Evolutionary conservation across 148 eudicot genomes (phyloP).

Genomic region (Silene uniflora): DNA sequence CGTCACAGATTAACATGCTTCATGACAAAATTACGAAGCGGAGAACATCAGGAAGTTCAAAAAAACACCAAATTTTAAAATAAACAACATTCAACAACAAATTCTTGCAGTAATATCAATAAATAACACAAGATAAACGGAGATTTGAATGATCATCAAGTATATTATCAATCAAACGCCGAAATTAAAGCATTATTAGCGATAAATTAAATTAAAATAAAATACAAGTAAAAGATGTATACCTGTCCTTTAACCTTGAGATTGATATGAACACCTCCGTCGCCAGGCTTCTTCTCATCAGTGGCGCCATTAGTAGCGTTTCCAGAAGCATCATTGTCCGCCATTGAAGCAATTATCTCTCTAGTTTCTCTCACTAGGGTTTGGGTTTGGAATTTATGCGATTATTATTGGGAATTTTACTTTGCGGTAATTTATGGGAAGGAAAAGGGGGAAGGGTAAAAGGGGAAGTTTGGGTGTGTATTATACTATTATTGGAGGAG

Average conservation of each 20-base stretch:
- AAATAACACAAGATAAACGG: too few species aligned
- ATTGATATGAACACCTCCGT: conserved; percentile 39
- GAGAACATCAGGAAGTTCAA: too few species aligned
- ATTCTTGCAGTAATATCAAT: not conserved
- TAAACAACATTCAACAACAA: not conserved
- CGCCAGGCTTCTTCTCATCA: conserved; percentile 55
- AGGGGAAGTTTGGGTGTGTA: not conserved
- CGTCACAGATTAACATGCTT: not conserved
- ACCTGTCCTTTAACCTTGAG: conserved; percentile 61
- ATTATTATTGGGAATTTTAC: not conserved
- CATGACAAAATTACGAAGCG: too few species aligned
- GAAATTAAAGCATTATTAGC: not conserved
- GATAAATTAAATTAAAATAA: not conserved
- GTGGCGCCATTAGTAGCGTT: conserved; percentile 8
- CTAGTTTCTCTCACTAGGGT: conserved; percentile 28
- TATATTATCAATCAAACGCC: too few species aligned
- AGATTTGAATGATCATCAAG: not conserved
- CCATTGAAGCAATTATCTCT: conserved; percentile 6
- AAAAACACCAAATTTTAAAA: too few species aligned
- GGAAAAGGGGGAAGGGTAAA: not conserved
- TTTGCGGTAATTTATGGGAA: not conserved
- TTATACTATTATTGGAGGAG: not conserved
- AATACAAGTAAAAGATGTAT: not conserved
- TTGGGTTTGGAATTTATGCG: not conserved
- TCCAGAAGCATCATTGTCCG: conserved; percentile 10